These are phyloP conservation scores for Nicotiana tabacum DNA, from an alignment of 257 asterid species.

Conservation along the genomic window DNA sequence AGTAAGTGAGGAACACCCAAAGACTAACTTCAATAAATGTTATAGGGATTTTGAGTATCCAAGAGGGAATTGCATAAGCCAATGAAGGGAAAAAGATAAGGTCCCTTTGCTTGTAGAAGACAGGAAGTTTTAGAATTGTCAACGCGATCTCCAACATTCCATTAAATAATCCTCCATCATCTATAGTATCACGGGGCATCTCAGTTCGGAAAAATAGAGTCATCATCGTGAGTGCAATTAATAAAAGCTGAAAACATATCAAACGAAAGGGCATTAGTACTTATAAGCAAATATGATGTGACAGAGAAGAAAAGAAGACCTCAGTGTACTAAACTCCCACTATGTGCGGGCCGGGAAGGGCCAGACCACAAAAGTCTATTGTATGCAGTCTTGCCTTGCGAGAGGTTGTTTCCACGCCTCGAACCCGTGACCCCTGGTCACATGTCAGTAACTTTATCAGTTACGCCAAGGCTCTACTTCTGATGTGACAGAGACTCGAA, in stretches of 20 bases:
- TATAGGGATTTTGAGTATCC: conserved; percentile 53
- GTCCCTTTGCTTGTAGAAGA: conserved; percentile 61
- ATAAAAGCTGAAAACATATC: conserved; percentile 31
- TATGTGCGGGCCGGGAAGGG: too few relatives aligned
- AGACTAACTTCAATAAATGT: conserved; percentile 47
- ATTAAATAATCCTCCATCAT: conserved; percentile 60
- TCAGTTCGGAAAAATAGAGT: conserved; percentile 56
- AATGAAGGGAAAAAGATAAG: conserved; percentile 55
- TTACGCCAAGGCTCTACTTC: too few relatives aligned
- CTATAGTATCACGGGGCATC: conserved; percentile 25
- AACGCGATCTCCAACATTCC: conserved; percentile 51
- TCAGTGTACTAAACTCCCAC: too few relatives aligned
- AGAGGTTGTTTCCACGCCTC: too few relatives aligned
- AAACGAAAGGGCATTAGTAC: background rate
- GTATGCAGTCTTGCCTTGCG: too few relatives aligned
- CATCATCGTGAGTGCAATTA: conserved; percentile 36
- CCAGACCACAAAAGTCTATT: too few relatives aligned
- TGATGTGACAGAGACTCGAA: background rate
- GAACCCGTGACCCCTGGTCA: too few relatives aligned
- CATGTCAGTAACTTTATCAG: too few relatives aligned
- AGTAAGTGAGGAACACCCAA: conserved; percentile 56
- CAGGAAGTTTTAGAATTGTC: conserved; percentile 60
- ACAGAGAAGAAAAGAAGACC: background rate
- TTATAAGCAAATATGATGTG: background rate
- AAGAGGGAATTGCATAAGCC: conserved; percentile 58